phyloP scores from a whole-genome alignment of 2,329 filamentous ascomycete genomes.

The Colletotrichum tanaceti region DNA sequence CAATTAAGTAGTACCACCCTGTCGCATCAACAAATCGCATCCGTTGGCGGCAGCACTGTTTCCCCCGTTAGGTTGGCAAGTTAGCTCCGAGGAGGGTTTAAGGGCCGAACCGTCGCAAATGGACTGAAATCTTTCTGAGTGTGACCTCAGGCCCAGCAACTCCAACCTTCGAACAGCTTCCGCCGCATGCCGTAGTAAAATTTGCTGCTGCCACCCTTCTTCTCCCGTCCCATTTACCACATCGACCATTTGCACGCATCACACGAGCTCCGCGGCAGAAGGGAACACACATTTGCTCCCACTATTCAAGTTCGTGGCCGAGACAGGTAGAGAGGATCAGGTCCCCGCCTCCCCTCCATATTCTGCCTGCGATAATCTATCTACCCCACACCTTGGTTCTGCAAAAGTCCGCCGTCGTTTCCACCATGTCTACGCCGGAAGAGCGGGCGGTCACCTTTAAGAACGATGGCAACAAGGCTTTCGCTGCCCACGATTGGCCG shows the following conservation, averaged over 20 bases:
- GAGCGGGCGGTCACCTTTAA: slow-evolving; percentile 87
- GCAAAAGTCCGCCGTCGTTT: slow-evolving; percentile 12
- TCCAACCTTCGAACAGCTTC: slow-evolving; percentile 39
- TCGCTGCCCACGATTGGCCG: slow-evolving; percentile 87
- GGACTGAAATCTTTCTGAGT: slow-evolving; percentile 31
- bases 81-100: slow-evolving; percentile 33
- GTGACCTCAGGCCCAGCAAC: slow-evolving; percentile 28
- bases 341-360: slow-evolving; percentile 5
- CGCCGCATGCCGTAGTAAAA: slow-evolving; percentile 23
- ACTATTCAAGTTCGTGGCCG: slow-evolving; percentile 22
- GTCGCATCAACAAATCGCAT: slow-evolving; percentile 26
- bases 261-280: neutral
- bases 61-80: slow-evolving; percentile 23
- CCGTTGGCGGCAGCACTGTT: slow-evolving; percentile 23
- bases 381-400: slow-evolving; percentile 33
- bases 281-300: slow-evolving; percentile 13
- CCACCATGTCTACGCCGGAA: slow-evolving; percentile 55
- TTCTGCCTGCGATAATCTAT: slow-evolving; percentile 26
- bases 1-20: slow-evolving; percentile 20
- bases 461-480: slow-evolving; percentile 94
- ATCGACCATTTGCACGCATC: neutral
- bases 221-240: slow-evolving; percentile 3
- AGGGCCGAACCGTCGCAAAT: slow-evolving; percentile 38
- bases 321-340: slow-evolving; percentile 10
- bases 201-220: slow-evolving; percentile 24